phyloP scores from a whole-genome alignment of 257 asterid species.

The Solanum pimpinellifolium region DNA sequence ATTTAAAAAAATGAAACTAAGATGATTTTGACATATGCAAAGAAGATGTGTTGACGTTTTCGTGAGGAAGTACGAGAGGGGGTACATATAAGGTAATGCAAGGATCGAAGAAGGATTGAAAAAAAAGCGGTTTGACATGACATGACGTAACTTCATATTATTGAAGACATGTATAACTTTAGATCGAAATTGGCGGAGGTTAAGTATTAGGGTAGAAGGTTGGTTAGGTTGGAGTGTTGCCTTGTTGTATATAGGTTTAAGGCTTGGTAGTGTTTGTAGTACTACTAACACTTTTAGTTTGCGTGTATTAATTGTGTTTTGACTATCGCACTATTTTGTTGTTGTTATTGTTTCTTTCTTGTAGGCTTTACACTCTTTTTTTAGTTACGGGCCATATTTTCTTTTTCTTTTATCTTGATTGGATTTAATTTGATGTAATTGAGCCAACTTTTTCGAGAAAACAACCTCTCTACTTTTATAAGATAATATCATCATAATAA shows the following conservation, averaged over 20 bases:
- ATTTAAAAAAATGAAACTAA: rapidly evolving
- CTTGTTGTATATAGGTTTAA: not conserved
- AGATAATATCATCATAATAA: too few relatives aligned
- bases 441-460: too few relatives aligned
- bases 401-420: too few relatives aligned
- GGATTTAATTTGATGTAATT: too few relatives aligned
- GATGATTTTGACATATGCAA: rapidly evolving
- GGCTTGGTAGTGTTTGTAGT: not conserved
- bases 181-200: too few relatives aligned
- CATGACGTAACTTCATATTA: too few relatives aligned
- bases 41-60: rapidly evolving
- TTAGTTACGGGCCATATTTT: too few relatives aligned
- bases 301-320: not conserved
- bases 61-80: not conserved
- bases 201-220: not conserved
- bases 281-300: not conserved
- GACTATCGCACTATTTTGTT: not conserved
- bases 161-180: not conserved
- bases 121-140: rapidly evolving
- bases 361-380: too few relatives aligned
- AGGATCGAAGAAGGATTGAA: not conserved
- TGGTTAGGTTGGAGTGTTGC: not conserved
- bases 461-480: too few relatives aligned
- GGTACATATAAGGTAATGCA: not conserved
- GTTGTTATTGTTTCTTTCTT: too few relatives aligned